phyloP scores from a whole-genome alignment of 1,284 basidiomycete species.

The Cryptococcus wingfieldii region DNA sequence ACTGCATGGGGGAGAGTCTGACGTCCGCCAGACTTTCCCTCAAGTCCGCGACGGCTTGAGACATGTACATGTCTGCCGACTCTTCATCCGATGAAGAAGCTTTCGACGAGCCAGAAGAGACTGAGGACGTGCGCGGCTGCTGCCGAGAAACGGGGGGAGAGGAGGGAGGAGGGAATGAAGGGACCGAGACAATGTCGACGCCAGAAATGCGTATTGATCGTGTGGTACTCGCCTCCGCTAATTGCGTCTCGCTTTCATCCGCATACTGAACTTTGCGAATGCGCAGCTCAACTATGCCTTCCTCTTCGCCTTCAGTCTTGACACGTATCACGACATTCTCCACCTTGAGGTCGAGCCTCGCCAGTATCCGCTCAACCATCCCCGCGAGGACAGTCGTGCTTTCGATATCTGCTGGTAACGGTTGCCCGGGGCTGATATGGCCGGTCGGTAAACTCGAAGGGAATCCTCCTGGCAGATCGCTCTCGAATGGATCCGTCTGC shows the following conservation, averaged over 20 bases:
- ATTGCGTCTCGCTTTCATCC: constrained; percentile 29
- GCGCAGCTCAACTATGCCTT: constrained; percentile 36
- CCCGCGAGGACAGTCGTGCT: constrained; percentile 75
- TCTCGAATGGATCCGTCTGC: constrained; percentile 36
- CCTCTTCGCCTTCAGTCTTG: constrained; percentile 26
- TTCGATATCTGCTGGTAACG: constrained; percentile 28
- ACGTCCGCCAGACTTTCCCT: constrained; percentile 33
- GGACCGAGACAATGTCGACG: constrained; percentile 24
- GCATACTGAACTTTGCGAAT: constrained; percentile 41
- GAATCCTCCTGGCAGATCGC: constrained; percentile 39
- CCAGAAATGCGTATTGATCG: constrained; percentile 24
- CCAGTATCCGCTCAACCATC: constrained; percentile 74
- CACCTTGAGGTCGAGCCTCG: constrained; percentile 74
- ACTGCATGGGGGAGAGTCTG: not conserved
- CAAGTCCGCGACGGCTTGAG: constrained; percentile 51
- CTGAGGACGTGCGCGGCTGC: constrained; percentile 14
- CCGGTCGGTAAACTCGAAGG: constrained; percentile 15
- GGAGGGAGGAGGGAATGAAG: not conserved
- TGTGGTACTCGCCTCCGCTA: constrained; percentile 10
- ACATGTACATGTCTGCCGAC: constrained; percentile 48
- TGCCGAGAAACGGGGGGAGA: not conserved
- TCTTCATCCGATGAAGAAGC: constrained; percentile 16
- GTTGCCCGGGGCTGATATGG: not conserved
- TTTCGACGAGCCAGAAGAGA: constrained; percentile 24
- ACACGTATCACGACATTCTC: constrained; percentile 59